phyloP scores from a whole-genome alignment of 352 stramenopile genomes.

The Phytopythium mirpurense region DNA sequence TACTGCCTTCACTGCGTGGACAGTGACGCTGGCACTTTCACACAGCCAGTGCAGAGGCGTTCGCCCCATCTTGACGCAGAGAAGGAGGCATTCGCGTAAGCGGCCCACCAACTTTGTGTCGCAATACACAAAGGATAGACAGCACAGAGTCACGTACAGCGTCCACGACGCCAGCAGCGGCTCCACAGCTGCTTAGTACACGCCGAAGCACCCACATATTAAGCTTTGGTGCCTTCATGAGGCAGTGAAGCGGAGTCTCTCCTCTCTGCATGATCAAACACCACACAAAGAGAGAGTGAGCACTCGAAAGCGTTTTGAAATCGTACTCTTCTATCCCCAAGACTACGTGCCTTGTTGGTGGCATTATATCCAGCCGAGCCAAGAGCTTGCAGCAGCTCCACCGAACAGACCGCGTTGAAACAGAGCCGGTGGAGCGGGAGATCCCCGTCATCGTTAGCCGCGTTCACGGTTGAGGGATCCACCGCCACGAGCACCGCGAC shows the following conservation, averaged over 20 bases:
- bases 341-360: slow-evolving; percentile 30
- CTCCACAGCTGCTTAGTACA: slow-evolving; percentile 26
- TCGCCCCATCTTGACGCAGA: slow-evolving; percentile 27
- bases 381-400: slow-evolving; percentile 39
- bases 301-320: too few relatives aligned
- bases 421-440: slow-evolving; percentile 54
- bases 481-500: slow-evolving; percentile 25
- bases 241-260: slow-evolving; percentile 44
- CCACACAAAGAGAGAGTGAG: not conserved
- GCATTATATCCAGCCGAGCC: slow-evolving; percentile 24
- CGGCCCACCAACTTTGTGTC: too few relatives aligned
- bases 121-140: too few relatives aligned
- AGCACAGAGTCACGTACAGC: slow-evolving; percentile 19
- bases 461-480: slow-evolving; percentile 23
- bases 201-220: slow-evolving; percentile 34
- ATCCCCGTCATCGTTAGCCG: slow-evolving; percentile 37
- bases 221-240: slow-evolving; percentile 16
- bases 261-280: slow-evolving; percentile 15
- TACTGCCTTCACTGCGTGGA: slow-evolving; percentile 15
- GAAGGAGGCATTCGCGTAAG: slow-evolving; percentile 4
- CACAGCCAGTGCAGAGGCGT: slow-evolving; percentile 57
- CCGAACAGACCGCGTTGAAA: slow-evolving; percentile 29
- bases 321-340: too few relatives aligned
- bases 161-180: slow-evolving; percentile 29
- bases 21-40: slow-evolving; percentile 21